phyloP scores from a whole-genome alignment of 2,329 filamentous ascomycete species.

The Ceratocystis lukuohia region DNA sequence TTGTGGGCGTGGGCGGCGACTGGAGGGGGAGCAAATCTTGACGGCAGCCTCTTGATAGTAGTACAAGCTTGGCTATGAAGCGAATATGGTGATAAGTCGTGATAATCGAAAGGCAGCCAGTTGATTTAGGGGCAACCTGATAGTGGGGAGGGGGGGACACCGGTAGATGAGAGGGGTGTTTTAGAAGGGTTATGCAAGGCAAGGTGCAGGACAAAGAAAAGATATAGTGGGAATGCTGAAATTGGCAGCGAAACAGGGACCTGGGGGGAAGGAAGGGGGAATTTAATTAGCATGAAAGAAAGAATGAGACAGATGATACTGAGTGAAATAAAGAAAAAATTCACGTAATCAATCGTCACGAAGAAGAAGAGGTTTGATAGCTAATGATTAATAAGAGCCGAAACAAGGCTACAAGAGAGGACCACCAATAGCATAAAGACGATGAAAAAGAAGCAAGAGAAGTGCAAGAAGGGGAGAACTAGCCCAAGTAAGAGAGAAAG shows the following conservation, averaged over 20 bases:
- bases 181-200: slow-evolving; percentile 3
- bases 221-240: neutral
- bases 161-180: neutral
- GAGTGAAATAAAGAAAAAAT: neutral
- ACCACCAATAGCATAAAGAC: neutral
- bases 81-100: neutral
- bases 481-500: neutral
- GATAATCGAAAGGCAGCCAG: neutral
- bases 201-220: neutral
- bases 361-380: neutral
- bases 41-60: neutral
- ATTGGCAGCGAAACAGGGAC: slow-evolving; percentile 1
- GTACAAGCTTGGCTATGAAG: neutral
- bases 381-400: neutral
- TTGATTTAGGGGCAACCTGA: neutral
- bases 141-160: neutral
- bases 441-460: neutral
- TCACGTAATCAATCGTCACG: no score
- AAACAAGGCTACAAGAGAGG: neutral
- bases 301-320: neutral
- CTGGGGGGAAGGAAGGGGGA: neutral
- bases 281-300: neutral
- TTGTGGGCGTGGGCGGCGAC: slow-evolving; percentile 8
- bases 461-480: neutral
- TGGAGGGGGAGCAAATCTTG: neutral